Conservation (phyloP, 805 yeast species). For the Candida argentea region DNA sequence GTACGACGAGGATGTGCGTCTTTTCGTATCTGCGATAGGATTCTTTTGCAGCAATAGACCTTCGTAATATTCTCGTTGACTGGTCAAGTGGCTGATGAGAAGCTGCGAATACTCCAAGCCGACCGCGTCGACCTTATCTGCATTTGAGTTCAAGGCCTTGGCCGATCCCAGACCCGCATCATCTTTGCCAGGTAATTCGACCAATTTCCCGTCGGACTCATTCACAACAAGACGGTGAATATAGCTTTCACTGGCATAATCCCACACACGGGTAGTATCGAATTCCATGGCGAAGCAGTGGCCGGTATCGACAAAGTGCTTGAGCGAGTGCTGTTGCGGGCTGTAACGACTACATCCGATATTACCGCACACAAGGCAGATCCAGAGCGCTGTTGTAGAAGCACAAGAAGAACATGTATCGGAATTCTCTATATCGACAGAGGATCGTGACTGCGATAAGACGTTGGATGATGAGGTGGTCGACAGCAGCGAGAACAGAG, state of each 20-base stretch:
- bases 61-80: slow-evolving; percentile 80
- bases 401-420: slow-evolving; percentile 49
- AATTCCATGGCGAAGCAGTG: slow-evolving; percentile 92
- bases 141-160: slow-evolving; percentile 2
- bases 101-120: slow-evolving; percentile 76
- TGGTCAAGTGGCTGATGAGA: slow-evolving; percentile 69
- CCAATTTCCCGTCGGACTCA: slow-evolving; percentile 82
- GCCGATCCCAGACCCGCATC: slow-evolving; percentile 2
- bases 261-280: slow-evolving; percentile 83
- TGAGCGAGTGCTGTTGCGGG: slow-evolving; percentile 74
- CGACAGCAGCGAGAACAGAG: slow-evolving; percentile 3
- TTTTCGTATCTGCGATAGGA: slow-evolving; percentile 8
- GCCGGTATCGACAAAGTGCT: slow-evolving; percentile 65
- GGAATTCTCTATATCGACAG: slow-evolving; percentile 6
- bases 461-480: not conserved
- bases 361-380: slow-evolving; percentile 82
- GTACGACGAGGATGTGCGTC: slow-evolving; percentile 9
- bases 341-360: slow-evolving; percentile 85
- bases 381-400: slow-evolving; percentile 62
- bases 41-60: slow-evolving; percentile 19
- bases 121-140: slow-evolving; percentile 41
- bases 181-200: slow-evolving; percentile 48
- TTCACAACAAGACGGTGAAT: slow-evolving; percentile 81
- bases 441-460: not conserved
- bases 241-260: slow-evolving; percentile 82